These are phyloP conservation scores for Rhizopogon parksii DNA, from an alignment of 1,284 basidiomycete genomes.

Conservation along the genomic window DNA sequence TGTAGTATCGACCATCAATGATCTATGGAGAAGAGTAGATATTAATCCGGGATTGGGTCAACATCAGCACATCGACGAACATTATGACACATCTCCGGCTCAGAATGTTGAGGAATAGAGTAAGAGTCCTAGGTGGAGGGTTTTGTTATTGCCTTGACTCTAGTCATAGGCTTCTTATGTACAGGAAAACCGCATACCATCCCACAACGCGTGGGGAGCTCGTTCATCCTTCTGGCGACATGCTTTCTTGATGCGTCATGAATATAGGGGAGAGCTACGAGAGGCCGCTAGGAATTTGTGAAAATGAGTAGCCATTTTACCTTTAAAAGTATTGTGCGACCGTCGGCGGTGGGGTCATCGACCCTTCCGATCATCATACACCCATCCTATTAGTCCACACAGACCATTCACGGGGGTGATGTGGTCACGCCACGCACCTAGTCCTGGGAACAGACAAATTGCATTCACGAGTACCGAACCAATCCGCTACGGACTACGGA, in stretches of 20 bases:
- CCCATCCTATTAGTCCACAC: neutral
- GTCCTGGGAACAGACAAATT: neutral
- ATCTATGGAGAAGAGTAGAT: slow-evolving; percentile 38
- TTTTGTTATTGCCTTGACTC: neutral
- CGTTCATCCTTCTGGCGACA: neutral
- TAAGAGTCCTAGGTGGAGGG: no score
- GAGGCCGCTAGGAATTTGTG: slow-evolving; percentile 1
- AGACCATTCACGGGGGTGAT: neutral
- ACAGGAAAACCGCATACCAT: neutral
- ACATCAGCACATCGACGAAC: slow-evolving; percentile 35
- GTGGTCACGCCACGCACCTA: neutral
- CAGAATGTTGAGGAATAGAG: neutral
- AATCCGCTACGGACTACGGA: neutral
- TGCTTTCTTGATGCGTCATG: neutral
- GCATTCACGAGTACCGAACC: neutral
- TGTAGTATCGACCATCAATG: slow-evolving; percentile 71
- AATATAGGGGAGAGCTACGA: neutral
- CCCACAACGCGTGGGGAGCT: neutral
- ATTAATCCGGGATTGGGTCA: slow-evolving; percentile 11
- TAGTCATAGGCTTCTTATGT: slow-evolving; percentile 1
- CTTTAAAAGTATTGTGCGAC: slow-evolving; percentile 1
- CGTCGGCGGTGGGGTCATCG: neutral
- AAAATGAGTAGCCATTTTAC: neutral
- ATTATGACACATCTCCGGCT: slow-evolving; percentile 63
- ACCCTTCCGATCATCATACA: neutral